Conservation (phyloP, 305 asterid genomes). For the Fraxinus xanthoxyloides region DNA sequence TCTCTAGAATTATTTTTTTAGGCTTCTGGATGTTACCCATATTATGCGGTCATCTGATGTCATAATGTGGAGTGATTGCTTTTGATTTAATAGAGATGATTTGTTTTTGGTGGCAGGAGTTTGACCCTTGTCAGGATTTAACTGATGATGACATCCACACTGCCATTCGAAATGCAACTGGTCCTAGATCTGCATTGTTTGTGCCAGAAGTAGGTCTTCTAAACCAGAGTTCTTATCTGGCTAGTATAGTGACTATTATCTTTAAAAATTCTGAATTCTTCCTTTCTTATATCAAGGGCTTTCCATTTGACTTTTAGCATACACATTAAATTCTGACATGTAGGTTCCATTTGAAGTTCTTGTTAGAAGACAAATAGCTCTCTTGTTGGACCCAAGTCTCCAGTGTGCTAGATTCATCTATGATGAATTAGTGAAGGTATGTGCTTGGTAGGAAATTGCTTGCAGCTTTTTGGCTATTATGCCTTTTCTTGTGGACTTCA, state of each 20-base stretch:
- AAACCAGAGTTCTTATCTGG: slow-evolving; percentile 12
- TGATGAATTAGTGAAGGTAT: slow-evolving; percentile 85
- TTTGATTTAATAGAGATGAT: slow-evolving; percentile 11
- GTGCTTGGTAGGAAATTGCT: slow-evolving; percentile 5
- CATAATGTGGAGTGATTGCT: slow-evolving; percentile 11
- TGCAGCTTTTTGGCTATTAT: slow-evolving; percentile 14
- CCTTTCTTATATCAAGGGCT: slow-evolving; percentile 8
- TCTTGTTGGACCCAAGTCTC: slow-evolving; percentile 88
- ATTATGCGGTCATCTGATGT: not conserved
- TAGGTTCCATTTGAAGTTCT: slow-evolving; percentile 95
- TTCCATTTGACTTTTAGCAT: slow-evolving; percentile 16
- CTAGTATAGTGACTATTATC: not conserved
- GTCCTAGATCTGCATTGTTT: slow-evolving; percentile 77
- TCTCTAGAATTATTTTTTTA: not conserved
- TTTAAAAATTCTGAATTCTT: not conserved
- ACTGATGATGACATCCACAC: slow-evolving; percentile 88
- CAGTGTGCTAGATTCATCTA: slow-evolving; percentile 89
- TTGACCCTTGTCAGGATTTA: slow-evolving; percentile 87
- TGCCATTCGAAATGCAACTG: slow-evolving; percentile 89
- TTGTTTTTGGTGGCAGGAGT: slow-evolving; percentile 55
- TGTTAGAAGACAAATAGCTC: slow-evolving; percentile 77
- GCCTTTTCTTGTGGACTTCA: slow-evolving; percentile 23
- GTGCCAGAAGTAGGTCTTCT: slow-evolving; percentile 73
- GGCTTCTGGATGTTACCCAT: not conserved
- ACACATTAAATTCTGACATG: slow-evolving; percentile 24